Evolutionary conservation across 192 early-diverging fungal genomes (phyloP), one percentile per base, ranked within the genome.

Genomic region (Powellomyces hirtus): DNA sequence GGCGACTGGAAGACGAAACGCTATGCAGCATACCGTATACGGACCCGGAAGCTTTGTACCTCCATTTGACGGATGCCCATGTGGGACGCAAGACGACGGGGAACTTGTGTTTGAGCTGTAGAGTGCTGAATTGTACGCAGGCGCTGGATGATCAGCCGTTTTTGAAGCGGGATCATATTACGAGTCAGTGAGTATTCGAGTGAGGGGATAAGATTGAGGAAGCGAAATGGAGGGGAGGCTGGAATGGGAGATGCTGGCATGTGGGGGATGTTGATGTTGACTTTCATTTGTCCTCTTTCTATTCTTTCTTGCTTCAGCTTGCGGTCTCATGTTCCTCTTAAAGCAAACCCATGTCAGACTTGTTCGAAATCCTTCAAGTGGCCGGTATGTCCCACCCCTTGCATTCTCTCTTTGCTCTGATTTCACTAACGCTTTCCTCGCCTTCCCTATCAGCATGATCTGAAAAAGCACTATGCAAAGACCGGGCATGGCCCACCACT

Each of bases 81-180:
- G 88, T 98, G 29, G 95, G 94, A 1, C 80, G 95, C 53, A 97
- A 96, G 74, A 86, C 90, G 4, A 88, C 86, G 34, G 88, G 89
- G 52, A 98, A 96, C 71, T 81, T 98, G 38, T 94, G 92, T 49
- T 83, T 98, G 52, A 84, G 80, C 46, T 98, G 95, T 77, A 79
- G 86, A 46, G 61, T 72, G 0, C 53, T 93, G 90, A 92, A 88
- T 85, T 51, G 89, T 81, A 34, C 94, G 89, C 79, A 75, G 70
- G 18, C 56, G 0, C 24, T 46, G 2, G 29, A 63, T 18, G 79
- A 87, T 34, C 71, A 70, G 46, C 85, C 88, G 33, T 72, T 61
- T 33, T 75, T 77, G 18, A 96, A 96, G 80, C 82, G 94, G 67
- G 94, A 96, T 73, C 94, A 96, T 73, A 92, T 96, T 58, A 96